Evolutionary conservation across 2,329 filamentous ascomycete species (phyloP), one percentile per base, ranked within the genome.

Genomic region (Septoria linicola): DNA sequence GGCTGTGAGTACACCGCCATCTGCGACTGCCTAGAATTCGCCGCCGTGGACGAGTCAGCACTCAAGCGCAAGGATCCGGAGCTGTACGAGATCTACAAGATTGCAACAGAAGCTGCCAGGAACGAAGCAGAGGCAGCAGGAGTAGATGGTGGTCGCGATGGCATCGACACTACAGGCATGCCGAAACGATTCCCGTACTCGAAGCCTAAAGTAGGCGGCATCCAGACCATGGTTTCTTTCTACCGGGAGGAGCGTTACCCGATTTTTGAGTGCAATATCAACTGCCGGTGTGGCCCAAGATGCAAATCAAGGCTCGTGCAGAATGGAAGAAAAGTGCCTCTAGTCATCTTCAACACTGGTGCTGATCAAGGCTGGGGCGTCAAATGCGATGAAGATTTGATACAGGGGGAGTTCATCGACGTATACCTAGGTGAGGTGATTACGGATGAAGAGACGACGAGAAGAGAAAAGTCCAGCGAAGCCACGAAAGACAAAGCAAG

Each of bases 281-380:
- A 77, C 7, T 95, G 89, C 69, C 73, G 70, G 2, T 95, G 89
- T 61, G 77, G 77, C 2, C 64, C 68, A 0, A 59, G 72, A 14
- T 95, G 89, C 62, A 83, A 85, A 1, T 92, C 89, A 63, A 78
- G 87, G 4, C 83, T 91, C 0, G 88, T 93, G 0, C 86, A 89
- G 63, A 78, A 84, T 41, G 88, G 89, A 0, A 76, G 89, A 2
- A 80, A 77, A 39, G 75, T 93, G 0, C 79, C 83, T 1, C 72
- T 95, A 1, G 82, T 90, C 61, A 88, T 95, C 14, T 93, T 93
- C 68, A 82, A 84, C 47, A 92, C 89, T 0, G 59, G 65, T 1
- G 76, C 83, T n/a, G 35, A 40, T 23, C 81, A 88, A 39, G 89
- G 89, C 27, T 95, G 88, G 89, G 89, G 85, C 25, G 80, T 95